These are phyloP conservation scores for Lasiodiplodia hormozganensis DNA, from an alignment of 2,329 filamentous ascomycete genomes.

Conservation along the genomic window DNA sequence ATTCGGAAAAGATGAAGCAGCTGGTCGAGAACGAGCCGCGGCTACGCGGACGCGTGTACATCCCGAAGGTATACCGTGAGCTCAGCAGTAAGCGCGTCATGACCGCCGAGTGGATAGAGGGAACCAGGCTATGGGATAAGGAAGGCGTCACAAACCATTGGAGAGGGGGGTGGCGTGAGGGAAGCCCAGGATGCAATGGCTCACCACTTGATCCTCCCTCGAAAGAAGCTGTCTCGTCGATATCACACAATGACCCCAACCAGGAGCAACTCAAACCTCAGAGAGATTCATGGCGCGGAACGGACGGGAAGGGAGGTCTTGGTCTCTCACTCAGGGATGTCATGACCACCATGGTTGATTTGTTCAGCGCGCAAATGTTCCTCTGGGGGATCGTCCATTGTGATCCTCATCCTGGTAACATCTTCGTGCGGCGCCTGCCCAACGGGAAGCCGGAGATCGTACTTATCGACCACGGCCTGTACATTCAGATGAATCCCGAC, in stretches of 20 bases:
- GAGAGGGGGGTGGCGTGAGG: constrained; percentile 76
- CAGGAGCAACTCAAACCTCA: constrained; percentile 77
- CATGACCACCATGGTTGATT: constrained; percentile 95
- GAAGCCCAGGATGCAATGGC: constrained; percentile 79
- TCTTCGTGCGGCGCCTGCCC: constrained; percentile 87
- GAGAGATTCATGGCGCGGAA: constrained; percentile 78
- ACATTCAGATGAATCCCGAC: constrained; percentile 84
- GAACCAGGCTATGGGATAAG: constrained; percentile 91
- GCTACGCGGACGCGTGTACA: constrained; percentile 81
- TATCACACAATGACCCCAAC: constrained; percentile 57
- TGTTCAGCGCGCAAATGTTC: constrained; percentile 98
- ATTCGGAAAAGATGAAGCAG: constrained; percentile 81
- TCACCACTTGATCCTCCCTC: constrained; percentile 48
- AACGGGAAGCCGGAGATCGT: constrained; percentile 87
- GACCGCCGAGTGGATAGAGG: constrained; percentile 98
- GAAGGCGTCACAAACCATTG: constrained; percentile 77
- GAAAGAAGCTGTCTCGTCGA: constrained; percentile 29
- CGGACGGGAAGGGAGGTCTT: constrained; percentile 75
- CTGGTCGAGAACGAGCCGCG: constrained; percentile 78
- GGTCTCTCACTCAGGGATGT: constrained; percentile 84
- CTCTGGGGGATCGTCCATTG: constrained; percentile 95
- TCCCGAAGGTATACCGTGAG: constrained; percentile 83
- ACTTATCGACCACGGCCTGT: constrained; percentile 95
- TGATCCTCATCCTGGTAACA: constrained; percentile 96
- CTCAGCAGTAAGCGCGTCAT: constrained; percentile 84